Base-by-base conservation (phyloP, 2,329 filamentous ascomycete species). In the Torrubiella hemipterigena region DNA sequence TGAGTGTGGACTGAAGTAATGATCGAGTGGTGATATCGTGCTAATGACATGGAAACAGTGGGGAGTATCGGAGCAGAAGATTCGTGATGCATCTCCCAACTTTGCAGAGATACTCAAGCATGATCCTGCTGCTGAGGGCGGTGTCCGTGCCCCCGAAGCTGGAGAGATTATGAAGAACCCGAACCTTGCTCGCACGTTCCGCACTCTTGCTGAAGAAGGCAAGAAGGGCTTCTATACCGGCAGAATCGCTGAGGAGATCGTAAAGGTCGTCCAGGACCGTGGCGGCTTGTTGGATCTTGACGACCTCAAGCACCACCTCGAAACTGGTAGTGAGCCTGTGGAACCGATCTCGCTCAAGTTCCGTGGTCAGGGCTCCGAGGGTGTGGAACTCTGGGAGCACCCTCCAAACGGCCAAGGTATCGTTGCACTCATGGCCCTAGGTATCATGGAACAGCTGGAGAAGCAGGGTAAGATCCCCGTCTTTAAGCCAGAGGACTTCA, bases 331-430 rank as follows among this genome's bases (percentile, higher is more conserved):
- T 32, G 84, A 95, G 53, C 67, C 78, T n/a, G 79, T 86, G 0
- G 77, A 89, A 17, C 75, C 91, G 12, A 91, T 96, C 42, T 87
- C 81, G 0, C 65, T 95, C 30, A 75, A 78, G 37, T 89, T 87
- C 55, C 68, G 63, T 1, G 79, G 81, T 7, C 80, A 85, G 45
- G 61, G 60, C 4, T 39, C 41, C 6, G 40, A 54, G 7, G 54
- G 76, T 8, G 69, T 95, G 25, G 77, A 93, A 48, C 63, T 98
- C 1, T 96, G 89, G 89, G 91, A 98, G 50, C 89, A 96, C 50
- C 87, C 89, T 21, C 91, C 91, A 7, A 96, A 96, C 46, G 87
- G 91, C 0, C 91, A 96, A 56, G 91, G 91, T 2, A 87, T 96
- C 41, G 83, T 96, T 3, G 91, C 91, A 0, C 63, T 96, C 19